Evolutionary conservation across 805 yeast species (phyloP).

Genomic region (Saccharomycopsis fibuligera): DNA sequence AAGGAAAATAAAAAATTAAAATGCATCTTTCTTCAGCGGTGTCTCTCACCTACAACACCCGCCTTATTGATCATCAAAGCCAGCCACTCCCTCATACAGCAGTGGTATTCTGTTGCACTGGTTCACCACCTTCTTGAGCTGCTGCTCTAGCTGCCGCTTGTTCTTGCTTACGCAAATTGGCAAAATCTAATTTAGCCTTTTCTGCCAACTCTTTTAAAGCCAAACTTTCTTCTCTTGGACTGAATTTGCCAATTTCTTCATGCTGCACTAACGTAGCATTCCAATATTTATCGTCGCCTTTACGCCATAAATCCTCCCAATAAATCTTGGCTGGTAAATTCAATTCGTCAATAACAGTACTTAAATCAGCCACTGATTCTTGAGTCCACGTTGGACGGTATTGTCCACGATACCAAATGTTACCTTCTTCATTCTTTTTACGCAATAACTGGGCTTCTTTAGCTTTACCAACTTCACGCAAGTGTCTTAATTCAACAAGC

Average conservation of each 20-base stretch:
- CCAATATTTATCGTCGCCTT: slow-evolving; percentile 79
- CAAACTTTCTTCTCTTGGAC: slow-evolving; percentile 62
- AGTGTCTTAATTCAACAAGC: slow-evolving; percentile 63
- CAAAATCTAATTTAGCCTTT: slow-evolving; percentile 27
- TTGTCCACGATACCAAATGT: slow-evolving; percentile 82
- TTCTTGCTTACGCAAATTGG: slow-evolving; percentile 1
- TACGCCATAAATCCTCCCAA: slow-evolving; percentile 88
- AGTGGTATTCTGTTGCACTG: too few relatives aligned
- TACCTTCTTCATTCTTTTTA: slow-evolving; percentile 66
- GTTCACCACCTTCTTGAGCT: too few relatives aligned
- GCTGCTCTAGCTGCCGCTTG: too few relatives aligned
- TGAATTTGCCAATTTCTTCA: slow-evolving; percentile 47
- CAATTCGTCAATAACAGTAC: slow-evolving; percentile 61
- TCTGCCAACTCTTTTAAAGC: slow-evolving; percentile 51
- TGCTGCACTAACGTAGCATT: slow-evolving; percentile 50
- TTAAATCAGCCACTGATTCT: slow-evolving; percentile 84
- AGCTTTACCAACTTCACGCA: slow-evolving; percentile 58
- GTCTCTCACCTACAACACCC: too few relatives aligned
- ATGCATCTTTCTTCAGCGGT: too few relatives aligned
- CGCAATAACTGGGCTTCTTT: slow-evolving; percentile 63
- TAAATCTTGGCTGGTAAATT: slow-evolving; percentile 42
- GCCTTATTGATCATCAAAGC: too few relatives aligned
- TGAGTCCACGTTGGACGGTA: slow-evolving; percentile 86
- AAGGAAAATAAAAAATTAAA: too few relatives aligned
- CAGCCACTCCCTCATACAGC: too few relatives aligned